Evolutionary conservation across 2,329 filamentous ascomycete species (phyloP), one percentile per base, ranked within the genome.

Genomic region (Alternaria alternata): DNA sequence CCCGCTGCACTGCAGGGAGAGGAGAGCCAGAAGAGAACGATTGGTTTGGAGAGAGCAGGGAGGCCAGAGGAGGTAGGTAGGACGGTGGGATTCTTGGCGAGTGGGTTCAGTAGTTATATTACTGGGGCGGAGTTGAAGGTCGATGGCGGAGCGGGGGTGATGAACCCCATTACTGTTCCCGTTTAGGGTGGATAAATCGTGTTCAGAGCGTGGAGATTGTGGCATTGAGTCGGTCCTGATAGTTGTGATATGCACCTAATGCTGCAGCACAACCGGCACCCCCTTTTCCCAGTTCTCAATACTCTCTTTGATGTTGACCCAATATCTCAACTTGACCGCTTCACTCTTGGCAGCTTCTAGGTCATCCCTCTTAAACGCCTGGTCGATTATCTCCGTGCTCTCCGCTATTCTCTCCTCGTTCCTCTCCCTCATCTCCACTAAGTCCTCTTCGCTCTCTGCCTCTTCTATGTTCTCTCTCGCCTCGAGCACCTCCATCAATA

Each of bases 271-370:
- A 58, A 88, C 83, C 64, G 84, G 77, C 81, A 88, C 90, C 5
- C 93, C 94, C 71, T 84, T 87, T 83, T 97, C 93, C 94, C 94
- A 97, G 64, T 89, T 87, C 75, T 90, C 83, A 72, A 97, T 81
- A 47, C 89, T 91, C 78, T 96, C 91, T 63, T 88, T 86, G 62
- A 98, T 89, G 79, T 94, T 97, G 57, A 91, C 86, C 94, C 94
- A 97, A 82, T 97, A 98, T 77, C 93, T 84, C 81, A 97, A 79
- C 77, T 86, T 84, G 2, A 97, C 88, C 46, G 89, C 89, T 84
- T 96, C 92, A 62, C 75, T 79, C 79, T 86, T 88, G 16, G 93
- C 94, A 8, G 63, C 79, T 41, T 88, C 84, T 39, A 91, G 75
- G 74, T 94, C 87, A 49, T 90, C 91, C 8, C 77, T 70, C 63